Evolutionary conservation across 176 grass and related monocot genomes (phyloP), one percentile per base, ranked within the genome.

Genomic region (Dactylis glomerata): DNA sequence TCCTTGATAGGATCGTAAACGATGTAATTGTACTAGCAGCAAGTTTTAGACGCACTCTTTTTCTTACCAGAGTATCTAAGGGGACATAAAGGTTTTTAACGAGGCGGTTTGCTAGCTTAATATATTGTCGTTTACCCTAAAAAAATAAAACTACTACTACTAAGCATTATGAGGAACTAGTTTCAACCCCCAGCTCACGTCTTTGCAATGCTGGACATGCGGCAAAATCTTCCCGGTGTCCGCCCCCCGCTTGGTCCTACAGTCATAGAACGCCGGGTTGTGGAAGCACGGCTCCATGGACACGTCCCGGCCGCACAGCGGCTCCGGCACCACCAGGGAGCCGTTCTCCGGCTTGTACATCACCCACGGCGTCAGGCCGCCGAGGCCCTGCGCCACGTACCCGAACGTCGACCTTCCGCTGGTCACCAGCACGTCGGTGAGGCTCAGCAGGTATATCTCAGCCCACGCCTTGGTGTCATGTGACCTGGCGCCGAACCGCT

Each of bases 381-480:
- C 86, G 57, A 95, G 76, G 12, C 93, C 90, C 76, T 84, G 81
- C 41, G 90, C 86, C 10, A 95, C 86, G 55, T 95, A 92, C 31
- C 93, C 93, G 56, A 95, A 91, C 49, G 90, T 95, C 6, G 93
- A 95, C 79, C 19, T 10, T 6, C 76, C 72, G 37, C 14, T 91
- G 24, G 90, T 95, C 51, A 90, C 63, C 79, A 95, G 52, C 63
- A 33, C 68, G 6, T 91, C 91, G 16, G 77, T 77, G 20, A 89
- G 86, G 81, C 94, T 96, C 8, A 93, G 51, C 73, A 93, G 82
- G 23, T 87, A 96, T 0, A 96, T 93, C 74, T 96, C 91, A 1
- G 91, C 86, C 75, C 77, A 82, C 50, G 94, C 94, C 86, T 91
- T 91, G 66, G 46, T 31, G 14, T 91, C 90, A 79, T 93, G 94